Conservation (phyloP, 768 basidiomycete species). For the Naematelia aurantialba region DNA sequence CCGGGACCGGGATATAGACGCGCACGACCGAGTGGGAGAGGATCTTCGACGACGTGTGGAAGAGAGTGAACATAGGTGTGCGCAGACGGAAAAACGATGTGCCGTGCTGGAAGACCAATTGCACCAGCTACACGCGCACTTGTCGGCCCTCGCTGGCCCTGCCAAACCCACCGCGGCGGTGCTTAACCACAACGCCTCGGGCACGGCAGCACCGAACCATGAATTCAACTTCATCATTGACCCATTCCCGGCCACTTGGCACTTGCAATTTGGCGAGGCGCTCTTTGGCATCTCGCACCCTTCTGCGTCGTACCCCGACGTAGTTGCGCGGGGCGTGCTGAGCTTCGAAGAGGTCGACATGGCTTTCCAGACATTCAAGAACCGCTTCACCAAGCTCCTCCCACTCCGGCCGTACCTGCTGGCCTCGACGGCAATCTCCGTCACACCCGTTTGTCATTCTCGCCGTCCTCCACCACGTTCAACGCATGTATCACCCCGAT, state of each 20-base stretch:
- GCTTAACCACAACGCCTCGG: too few relatives aligned
- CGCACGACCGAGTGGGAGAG: neutral
- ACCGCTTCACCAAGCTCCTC: constrained; percentile 22
- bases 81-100: constrained; percentile 10
- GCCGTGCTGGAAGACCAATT: constrained; percentile 3
- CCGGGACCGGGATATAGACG: neutral
- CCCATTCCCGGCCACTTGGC: neutral
- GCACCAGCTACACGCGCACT: neutral
- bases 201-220: neutral
- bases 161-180: neutral
- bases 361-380: constrained; percentile 31
- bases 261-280: neutral
- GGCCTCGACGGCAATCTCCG: constrained; percentile 18
- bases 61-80: constrained; percentile 8
- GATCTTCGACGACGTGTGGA: neutral
- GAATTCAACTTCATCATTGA: neutral
- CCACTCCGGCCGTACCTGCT: constrained; percentile 26
- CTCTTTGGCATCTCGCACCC: constrained; percentile 3
- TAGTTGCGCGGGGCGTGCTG: neutral
- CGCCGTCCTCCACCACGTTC: constrained; percentile 14
- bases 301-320: constrained; percentile 8
- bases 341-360: constrained; percentile 16
- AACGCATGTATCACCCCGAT: neutral
- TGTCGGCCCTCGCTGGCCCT: neutral
- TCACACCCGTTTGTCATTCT: constrained; percentile 24